Conservation (phyloP, 2,329 filamentous ascomycete genomes). For the Pyrenochaeta sp. region DNA sequence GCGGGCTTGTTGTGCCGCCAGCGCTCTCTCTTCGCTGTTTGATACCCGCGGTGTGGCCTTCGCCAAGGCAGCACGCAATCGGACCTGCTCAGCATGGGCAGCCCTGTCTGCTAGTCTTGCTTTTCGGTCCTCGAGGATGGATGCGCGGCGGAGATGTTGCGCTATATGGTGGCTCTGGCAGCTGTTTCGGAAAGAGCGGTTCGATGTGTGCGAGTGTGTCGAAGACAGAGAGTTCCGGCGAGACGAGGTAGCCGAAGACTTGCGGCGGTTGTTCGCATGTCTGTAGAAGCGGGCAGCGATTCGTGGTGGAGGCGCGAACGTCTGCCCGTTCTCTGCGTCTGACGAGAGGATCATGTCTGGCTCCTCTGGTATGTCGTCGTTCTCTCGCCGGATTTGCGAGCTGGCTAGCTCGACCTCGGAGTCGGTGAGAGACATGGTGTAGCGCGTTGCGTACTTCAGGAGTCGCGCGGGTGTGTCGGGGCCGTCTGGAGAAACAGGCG, state of each 20-base stretch:
- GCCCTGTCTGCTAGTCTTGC: constrained; percentile 81
- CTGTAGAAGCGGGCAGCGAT: constrained; percentile 81
- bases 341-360: constrained; percentile 52
- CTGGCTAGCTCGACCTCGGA: constrained; percentile 43
- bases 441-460: constrained; percentile 5
- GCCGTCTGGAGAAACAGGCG: constrained; percentile 15
- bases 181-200: constrained; percentile 62
- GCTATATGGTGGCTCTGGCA: constrained; percentile 80
- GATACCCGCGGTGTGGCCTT: constrained; percentile 74
- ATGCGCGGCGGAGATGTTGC: constrained; percentile 80
- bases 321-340: constrained; percentile 47
- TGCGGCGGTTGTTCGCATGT: constrained; percentile 70
- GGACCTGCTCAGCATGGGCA: constrained; percentile 83
- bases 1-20: constrained; percentile 79
- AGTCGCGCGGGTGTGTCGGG: constrained; percentile 34
- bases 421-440: constrained; percentile 43
- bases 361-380: constrained; percentile 54
- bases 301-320: constrained; percentile 74
- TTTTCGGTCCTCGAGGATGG: constrained; percentile 82
- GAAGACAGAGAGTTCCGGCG: constrained; percentile 83
- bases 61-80: constrained; percentile 75
- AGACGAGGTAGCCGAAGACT: constrained; percentile 79
- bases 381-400: constrained; percentile 37
- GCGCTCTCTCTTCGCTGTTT: constrained; percentile 76
- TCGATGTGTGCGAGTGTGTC: constrained; percentile 74